phyloP scores from a whole-genome alignment of 495 filamentous ascomycete genomes.

The Astrothelium macrocarpum region DNA sequence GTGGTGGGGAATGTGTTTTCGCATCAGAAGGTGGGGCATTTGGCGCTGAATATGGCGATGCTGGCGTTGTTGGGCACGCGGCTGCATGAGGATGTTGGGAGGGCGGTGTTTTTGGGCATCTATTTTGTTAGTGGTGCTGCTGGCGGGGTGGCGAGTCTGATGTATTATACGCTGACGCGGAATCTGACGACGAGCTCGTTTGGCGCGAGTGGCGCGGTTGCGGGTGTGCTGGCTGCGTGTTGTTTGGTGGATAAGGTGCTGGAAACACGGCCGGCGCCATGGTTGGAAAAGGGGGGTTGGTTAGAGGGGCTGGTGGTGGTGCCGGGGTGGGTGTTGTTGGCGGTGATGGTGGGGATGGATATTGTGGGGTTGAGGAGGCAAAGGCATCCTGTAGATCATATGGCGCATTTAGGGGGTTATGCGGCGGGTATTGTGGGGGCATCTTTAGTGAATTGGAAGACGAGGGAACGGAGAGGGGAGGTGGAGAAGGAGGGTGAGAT shows the following conservation, averaged over 20 bases:
- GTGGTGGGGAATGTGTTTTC: conserved; percentile 68
- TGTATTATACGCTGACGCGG: conserved; percentile 44
- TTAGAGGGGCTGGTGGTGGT: conserved; percentile 42
- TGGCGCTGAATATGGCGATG: conserved; percentile 59
- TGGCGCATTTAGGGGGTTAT: conserved; percentile 65
- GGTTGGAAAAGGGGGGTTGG: conserved; percentile 7
- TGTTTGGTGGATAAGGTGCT: conserved; percentile 54
- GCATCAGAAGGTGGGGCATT: conserved; percentile 60
- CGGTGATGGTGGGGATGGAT: conserved; percentile 39
- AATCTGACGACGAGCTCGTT: conserved; percentile 46
- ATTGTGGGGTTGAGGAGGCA: conserved; percentile 35
- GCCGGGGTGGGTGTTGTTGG: conserved; percentile 41
- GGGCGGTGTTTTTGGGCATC: conserved; percentile 72
- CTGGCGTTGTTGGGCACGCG: conserved; percentile 50
- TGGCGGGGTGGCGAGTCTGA: conserved; percentile 55
- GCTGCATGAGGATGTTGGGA: conserved; percentile 73
- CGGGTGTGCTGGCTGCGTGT: conserved; percentile 57
- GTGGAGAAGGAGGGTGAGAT: not conserved
- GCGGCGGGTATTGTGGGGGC: conserved; percentile 37
- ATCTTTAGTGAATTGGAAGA: not conserved
- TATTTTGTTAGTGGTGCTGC: conserved; percentile 60
- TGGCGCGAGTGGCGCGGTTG: conserved; percentile 66
- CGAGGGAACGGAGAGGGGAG: not conserved
- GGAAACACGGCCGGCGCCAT: conserved; percentile 41
- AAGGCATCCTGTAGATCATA: conserved; percentile 43